Evolutionary conservation across 805 yeast species (phyloP).

Genomic region (Isabelozyma gotoi): DNA sequence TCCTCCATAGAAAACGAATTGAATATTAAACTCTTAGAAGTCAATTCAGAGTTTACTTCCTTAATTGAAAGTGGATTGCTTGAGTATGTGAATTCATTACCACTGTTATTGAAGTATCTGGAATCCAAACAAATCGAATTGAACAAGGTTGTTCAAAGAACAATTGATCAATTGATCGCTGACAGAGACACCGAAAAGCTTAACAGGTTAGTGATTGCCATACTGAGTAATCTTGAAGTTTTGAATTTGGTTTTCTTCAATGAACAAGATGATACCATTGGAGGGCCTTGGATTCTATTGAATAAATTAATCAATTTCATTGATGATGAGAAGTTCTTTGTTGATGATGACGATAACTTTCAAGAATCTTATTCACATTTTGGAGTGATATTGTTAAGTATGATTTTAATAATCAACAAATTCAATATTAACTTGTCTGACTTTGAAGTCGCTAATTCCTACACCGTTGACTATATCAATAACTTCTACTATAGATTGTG

Average conservation of each 20-base stretch:
- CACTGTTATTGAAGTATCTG: constrained; percentile 20
- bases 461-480: constrained; percentile 31
- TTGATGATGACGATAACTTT: constrained; percentile 55
- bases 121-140: constrained; percentile 24
- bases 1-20: constrained; percentile 21
- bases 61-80: constrained; percentile 38
- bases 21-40: constrained; percentile 28
- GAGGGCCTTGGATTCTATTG: constrained; percentile 42
- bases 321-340: constrained; percentile 40
- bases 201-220: constrained; percentile 49
- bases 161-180: constrained; percentile 21
- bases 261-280: constrained; percentile 26
- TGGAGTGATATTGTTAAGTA: constrained; percentile 54
- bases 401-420: constrained; percentile 21
- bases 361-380: constrained; percentile 71
- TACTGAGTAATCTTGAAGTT: constrained; percentile 43
- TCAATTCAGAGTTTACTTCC: constrained; percentile 40
- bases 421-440: constrained; percentile 26
- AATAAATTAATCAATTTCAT: constrained; percentile 50
- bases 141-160: constrained; percentile 13
- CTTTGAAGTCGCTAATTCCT: constrained; percentile 26
- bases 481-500: constrained; percentile 30
- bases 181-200: constrained; percentile 32
- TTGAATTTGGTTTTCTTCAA: constrained; percentile 40
- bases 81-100: constrained; percentile 23